phyloP scores from a whole-genome alignment of 345 rosid species.

The Triadica sebifera region DNA sequence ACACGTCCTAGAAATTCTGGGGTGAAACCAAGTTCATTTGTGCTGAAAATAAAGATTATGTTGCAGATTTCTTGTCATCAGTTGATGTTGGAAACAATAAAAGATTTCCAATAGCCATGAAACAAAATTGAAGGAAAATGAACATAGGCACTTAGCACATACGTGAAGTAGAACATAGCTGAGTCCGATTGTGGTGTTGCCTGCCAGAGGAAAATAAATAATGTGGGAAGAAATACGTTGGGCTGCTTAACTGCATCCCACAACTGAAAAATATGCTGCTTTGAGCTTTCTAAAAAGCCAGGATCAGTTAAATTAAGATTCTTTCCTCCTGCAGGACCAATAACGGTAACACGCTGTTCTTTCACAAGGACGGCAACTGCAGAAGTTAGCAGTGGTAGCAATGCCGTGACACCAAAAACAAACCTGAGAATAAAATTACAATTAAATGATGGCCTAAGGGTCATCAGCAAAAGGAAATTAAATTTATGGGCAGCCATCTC shows the following conservation, averaged over 20 bases:
- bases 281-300: slow-evolving; percentile 66
- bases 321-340: slow-evolving; percentile 42
- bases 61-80: background rate
- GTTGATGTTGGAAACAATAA: slow-evolving; percentile 16
- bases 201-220: slow-evolving; percentile 95
- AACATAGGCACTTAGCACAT: slow-evolving; percentile 25
- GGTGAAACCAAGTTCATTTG: slow-evolving; percentile 91
- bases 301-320: slow-evolving; percentile 37
- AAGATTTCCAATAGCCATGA: slow-evolving; percentile 7
- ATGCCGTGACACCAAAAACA: slow-evolving; percentile 91
- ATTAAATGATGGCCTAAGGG: slow-evolving; percentile 6
- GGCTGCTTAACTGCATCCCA: slow-evolving; percentile 82
- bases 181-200: slow-evolving; percentile 98
- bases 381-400: slow-evolving; percentile 79
- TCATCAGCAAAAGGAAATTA: slow-evolving; percentile 8
- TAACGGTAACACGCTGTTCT: slow-evolving; percentile 51
- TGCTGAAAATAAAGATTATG: slow-evolving; percentile 45
- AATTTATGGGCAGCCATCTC: slow-evolving; percentile 9
- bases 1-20: slow-evolving; percentile 98
- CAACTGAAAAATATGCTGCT: slow-evolving; percentile 55
- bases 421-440: slow-evolving; percentile 44
- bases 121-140: slow-evolving; percentile 8
- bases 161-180: slow-evolving; percentile 98
- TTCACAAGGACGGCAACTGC: slow-evolving; percentile 92
- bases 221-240: slow-evolving; percentile 74